Conservation (phyloP, 208 protist species). For the Leptomonas seymouri region DNA sequence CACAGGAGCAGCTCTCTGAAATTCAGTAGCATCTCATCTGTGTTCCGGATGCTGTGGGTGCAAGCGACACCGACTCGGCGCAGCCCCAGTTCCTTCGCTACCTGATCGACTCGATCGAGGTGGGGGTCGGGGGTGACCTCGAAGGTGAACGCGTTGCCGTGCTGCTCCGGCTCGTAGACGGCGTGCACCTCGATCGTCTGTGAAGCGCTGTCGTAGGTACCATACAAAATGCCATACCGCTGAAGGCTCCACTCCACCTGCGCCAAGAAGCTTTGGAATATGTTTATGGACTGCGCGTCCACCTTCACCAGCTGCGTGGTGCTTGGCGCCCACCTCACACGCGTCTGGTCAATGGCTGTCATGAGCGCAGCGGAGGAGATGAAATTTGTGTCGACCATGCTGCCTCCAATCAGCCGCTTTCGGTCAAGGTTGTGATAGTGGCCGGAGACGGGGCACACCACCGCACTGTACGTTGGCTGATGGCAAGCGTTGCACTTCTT, state of each 20-base stretch:
- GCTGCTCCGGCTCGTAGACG: conserved; percentile 89
- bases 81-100: conserved; percentile 74
- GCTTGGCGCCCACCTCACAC: conserved; percentile 77
- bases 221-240: conserved; percentile 89
- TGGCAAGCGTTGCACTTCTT: conserved; percentile 61
- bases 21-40: conserved; percentile 40
- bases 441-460: conserved; percentile 76
- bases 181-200: conserved; percentile 77
- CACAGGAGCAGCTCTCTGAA: conserved; percentile 80
- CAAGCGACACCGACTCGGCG: conserved; percentile 81
- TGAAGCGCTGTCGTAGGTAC: conserved; percentile 47
- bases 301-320: conserved; percentile 73
- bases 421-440: conserved; percentile 69
- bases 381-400: conserved; percentile 54
- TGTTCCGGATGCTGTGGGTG: conserved; percentile 71
- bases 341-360: conserved; percentile 74
- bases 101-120: conserved; percentile 44
- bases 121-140: conserved; percentile 45
- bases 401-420: conserved; percentile 68
- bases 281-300: conserved; percentile 74
- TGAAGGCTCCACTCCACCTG: conserved; percentile 79
- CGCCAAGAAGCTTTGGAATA: conserved; percentile 86
- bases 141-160: conserved; percentile 61
- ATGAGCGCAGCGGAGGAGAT: conserved; percentile 65
- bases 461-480: conserved; percentile 47